A percentile compares a stretch with the other conserved stretches of the same genome.
Evolutionary conservation across 768 basidiomycete genomes (phyloP).

Genomic region (Cystoderma amianthinum): DNA sequence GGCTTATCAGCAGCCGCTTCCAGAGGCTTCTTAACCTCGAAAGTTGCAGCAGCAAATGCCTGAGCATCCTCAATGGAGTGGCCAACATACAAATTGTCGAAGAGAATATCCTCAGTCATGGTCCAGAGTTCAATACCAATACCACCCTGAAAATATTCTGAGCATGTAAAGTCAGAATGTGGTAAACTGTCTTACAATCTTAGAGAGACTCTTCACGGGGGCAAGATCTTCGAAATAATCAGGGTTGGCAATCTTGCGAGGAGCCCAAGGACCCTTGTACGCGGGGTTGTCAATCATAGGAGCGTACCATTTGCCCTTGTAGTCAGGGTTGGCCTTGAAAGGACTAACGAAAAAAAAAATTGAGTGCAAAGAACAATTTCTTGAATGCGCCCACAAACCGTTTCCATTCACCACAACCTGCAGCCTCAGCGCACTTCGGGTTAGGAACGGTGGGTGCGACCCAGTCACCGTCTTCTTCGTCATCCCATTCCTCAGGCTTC

Average conservation of each 20-base stretch:
- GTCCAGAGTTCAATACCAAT: slow-evolving; percentile 99
- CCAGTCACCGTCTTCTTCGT: slow-evolving; percentile 99
- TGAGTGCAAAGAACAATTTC: neutral
- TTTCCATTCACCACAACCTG: slow-evolving; percentile 96
- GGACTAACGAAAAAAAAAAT: slow-evolving; percentile 39
- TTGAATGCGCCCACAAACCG: slow-evolving; percentile 33
- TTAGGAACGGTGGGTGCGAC: slow-evolving; percentile 85
- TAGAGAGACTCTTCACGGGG: slow-evolving; percentile 76
- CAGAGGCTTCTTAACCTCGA: slow-evolving; percentile 79
- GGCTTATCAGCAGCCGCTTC: slow-evolving; percentile 63
- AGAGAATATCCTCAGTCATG: slow-evolving; percentile 94
- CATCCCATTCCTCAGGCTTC: slow-evolving; percentile 99
- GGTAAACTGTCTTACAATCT: slow-evolving; percentile 55
- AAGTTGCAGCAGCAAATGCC: slow-evolving; percentile 80
- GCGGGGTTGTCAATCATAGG: slow-evolving; percentile 95
- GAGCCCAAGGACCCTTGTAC: slow-evolving; percentile 94
- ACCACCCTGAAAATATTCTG: slow-evolving; percentile 52
- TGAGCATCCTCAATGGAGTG: slow-evolving; percentile 86
- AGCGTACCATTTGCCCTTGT: slow-evolving; percentile 98
- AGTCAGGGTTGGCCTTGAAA: slow-evolving; percentile 84
- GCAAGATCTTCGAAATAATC: slow-evolving; percentile 82
- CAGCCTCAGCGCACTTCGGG: slow-evolving; percentile 82
- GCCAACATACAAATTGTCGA: slow-evolving; percentile 91
- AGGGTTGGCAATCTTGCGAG: slow-evolving; percentile 88
- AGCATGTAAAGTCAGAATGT: slow-evolving; percentile 1